Evolutionary conservation across 768 basidiomycete genomes (phyloP).

Genomic region (Pulveroboletus sp.): DNA sequence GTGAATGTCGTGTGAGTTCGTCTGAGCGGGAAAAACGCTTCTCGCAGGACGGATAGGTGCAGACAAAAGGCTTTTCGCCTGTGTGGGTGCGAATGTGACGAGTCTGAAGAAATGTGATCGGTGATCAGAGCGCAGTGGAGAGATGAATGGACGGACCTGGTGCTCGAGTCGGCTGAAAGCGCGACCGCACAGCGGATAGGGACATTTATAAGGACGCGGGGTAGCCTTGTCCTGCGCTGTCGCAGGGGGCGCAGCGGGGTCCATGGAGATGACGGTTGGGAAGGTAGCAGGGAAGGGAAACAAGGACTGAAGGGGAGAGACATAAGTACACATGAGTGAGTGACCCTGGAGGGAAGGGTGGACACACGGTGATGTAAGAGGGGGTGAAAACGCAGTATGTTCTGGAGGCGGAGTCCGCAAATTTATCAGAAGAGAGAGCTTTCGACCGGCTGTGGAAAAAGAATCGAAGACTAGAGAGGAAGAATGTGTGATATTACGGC

Average conservation of each 20-base stretch:
- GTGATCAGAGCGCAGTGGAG: slow-evolving; percentile 14
- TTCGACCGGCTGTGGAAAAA: slow-evolving; percentile 21
- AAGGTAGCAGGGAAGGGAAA: slow-evolving; percentile 12
- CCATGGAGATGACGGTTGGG: slow-evolving; percentile 23
- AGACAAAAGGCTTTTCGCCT: slow-evolving; percentile 95
- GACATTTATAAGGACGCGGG: slow-evolving; percentile 92
- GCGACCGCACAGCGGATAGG: slow-evolving; percentile 84
- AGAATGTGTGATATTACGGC: slow-evolving; percentile 28
- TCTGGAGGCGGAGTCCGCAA: slow-evolving; percentile 14
- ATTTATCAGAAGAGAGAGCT: slow-evolving; percentile 21
- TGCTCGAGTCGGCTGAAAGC: slow-evolving; percentile 97
- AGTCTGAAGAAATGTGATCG: slow-evolving; percentile 51
- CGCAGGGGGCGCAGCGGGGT: slow-evolving; percentile 8
- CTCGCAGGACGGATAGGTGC: slow-evolving; percentile 91
- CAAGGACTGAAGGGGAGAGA: slow-evolving; percentile 21
- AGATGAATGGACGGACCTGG: slow-evolving; percentile 54
- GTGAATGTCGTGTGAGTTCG: slow-evolving; percentile 92
- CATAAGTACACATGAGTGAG: slow-evolving; percentile 29
- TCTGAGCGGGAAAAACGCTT: slow-evolving; percentile 98
- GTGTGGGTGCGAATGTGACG: slow-evolving; percentile 98
- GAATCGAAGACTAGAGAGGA: slow-evolving; percentile 18
- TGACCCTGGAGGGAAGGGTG: slow-evolving; percentile 13
- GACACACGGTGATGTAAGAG: slow-evolving; percentile 22
- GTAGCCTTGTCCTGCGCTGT: slow-evolving; percentile 37
- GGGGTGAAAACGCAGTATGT: slow-evolving; percentile 15